Percentiles rank a stretch among this genome's conserved stretches.
phyloP scores from a whole-genome alignment of 2,329 filamentous ascomycete species.

The Venturia carpophila region DNA sequence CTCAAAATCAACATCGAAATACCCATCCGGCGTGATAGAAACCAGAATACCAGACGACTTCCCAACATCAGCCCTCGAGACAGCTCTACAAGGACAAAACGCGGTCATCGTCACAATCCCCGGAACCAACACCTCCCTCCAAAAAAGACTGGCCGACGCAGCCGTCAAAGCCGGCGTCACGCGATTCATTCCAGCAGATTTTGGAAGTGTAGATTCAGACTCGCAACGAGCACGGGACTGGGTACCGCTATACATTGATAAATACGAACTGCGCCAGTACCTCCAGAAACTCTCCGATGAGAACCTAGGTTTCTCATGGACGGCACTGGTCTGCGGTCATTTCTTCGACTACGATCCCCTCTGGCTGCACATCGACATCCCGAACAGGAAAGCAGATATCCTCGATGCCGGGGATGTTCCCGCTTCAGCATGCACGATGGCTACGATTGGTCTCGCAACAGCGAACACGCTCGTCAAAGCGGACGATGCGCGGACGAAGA shows the following conservation, averaged over 20 bases:
- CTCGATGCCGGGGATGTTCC: constrained; percentile 12
- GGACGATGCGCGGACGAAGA: constrained; percentile 5
- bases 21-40: constrained; percentile 20
- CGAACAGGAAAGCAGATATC: background rate
- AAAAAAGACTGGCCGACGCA: constrained; percentile 14
- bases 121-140: constrained; percentile 8
- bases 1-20: constrained; percentile 28
- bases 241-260: constrained; percentile 15
- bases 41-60: constrained; percentile 11
- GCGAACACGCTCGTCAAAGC: background rate
- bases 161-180: constrained; percentile 16
- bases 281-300: background rate
- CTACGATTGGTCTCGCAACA: background rate
- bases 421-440: constrained; percentile 5
- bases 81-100: constrained; percentile 21
- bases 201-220: constrained; percentile 12
- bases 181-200: constrained; percentile 20
- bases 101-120: constrained; percentile 18
- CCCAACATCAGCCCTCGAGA: background rate
- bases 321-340: constrained; percentile 16
- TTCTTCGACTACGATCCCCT: constrained; percentile 15
- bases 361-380: constrained; percentile 11
- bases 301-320: constrained; percentile 11
- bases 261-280: constrained; percentile 13
- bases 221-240: constrained; percentile 7